A percentile compares a stretch with the other conserved stretches of the same genome.
These are phyloP conservation scores for Boletus rubropictus DNA, from an alignment of 768 basidiomycete genomes.

Conservation along the genomic window DNA sequence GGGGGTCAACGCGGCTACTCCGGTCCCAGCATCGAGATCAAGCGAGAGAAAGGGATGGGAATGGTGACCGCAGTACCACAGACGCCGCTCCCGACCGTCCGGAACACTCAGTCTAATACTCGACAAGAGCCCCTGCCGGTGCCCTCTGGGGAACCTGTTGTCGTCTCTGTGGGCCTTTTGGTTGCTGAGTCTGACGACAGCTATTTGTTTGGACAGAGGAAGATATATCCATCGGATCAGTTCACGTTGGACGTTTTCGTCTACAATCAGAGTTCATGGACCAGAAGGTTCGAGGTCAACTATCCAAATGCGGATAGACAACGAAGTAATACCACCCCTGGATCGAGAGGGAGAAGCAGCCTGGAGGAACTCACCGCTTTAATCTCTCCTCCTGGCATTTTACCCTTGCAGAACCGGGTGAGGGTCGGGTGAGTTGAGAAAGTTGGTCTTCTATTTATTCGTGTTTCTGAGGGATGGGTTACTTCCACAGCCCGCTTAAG, in stretches of 20 bases:
- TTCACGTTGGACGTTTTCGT: constrained; percentile 86
- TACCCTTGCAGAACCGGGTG: constrained; percentile 73
- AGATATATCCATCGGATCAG: constrained; percentile 65
- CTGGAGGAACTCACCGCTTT: constrained; percentile 26
- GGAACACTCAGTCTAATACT: constrained; percentile 37
- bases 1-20: constrained; percentile 43
- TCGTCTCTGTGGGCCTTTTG: constrained; percentile 62
- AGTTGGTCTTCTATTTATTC: neutral
- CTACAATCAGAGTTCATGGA: constrained; percentile 74
- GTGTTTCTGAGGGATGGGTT: neutral
- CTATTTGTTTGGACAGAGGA: constrained; percentile 28
- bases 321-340: constrained; percentile 21
- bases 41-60: constrained; percentile 48
- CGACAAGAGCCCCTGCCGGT: constrained; percentile 8
- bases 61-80: constrained; percentile 34
- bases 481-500: constrained; percentile 55
- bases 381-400: constrained; percentile 49
- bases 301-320: constrained; percentile 53
- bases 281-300: constrained; percentile 70
- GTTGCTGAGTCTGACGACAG: constrained; percentile 19
- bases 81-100: constrained; percentile 52
- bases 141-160: constrained; percentile 47
- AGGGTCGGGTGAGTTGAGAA: constrained; percentile 61
- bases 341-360: constrained; percentile 13
- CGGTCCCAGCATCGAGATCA: constrained; percentile 60